A percentile compares a stretch with the other conserved stretches of the same genome.
Conservation (phyloP, 225 moss, liverwort and hornwort genomes). For the Physcomitrellopsis africana region DNA sequence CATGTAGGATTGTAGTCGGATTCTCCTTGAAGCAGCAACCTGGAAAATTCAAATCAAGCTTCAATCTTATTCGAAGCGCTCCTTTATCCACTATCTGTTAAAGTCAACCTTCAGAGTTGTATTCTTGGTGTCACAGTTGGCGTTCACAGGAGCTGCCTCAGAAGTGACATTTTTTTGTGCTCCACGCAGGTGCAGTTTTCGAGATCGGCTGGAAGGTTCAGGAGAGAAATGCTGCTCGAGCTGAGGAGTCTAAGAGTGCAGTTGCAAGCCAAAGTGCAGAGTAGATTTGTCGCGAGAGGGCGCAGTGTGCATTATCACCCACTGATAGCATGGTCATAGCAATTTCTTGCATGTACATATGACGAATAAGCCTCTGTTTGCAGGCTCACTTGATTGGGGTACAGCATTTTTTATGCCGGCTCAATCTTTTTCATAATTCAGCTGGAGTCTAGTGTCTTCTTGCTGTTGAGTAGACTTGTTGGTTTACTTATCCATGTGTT, state of each 20-base stretch:
- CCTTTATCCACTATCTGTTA: too few relatives aligned
- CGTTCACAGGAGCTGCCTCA: not conserved
- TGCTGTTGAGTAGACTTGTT: constrained; percentile 17
- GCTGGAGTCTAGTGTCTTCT: constrained; percentile 30
- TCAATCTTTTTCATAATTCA: constrained; percentile 28
- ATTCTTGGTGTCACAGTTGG: not conserved
- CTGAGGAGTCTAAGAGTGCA: constrained; percentile 42
- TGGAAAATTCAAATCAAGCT: too few relatives aligned
- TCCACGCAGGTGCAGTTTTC: constrained; percentile 48
- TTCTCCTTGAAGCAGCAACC: too few relatives aligned
- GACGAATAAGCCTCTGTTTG: constrained; percentile 25
- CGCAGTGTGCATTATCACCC: not conserved
- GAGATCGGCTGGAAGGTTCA: constrained; percentile 59
- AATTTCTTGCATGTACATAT: constrained; percentile 52
- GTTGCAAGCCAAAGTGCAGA: constrained; percentile 37
- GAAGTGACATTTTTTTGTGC: constrained; percentile 3
- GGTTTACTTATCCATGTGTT: constrained; percentile 10
- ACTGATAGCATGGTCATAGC: constrained; percentile 10
- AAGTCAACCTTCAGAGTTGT: too few relatives aligned
- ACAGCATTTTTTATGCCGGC: constrained; percentile 19
- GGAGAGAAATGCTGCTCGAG: constrained; percentile 43
- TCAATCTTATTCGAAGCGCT: too few relatives aligned
- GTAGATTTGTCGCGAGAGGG: constrained; percentile 28
- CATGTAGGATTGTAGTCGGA: too few relatives aligned
- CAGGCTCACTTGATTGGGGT: constrained; percentile 26